Evolutionary conservation across 2,329 filamentous ascomycete genomes (phyloP).

Genomic region (Zymoseptoria ardabiliae): DNA sequence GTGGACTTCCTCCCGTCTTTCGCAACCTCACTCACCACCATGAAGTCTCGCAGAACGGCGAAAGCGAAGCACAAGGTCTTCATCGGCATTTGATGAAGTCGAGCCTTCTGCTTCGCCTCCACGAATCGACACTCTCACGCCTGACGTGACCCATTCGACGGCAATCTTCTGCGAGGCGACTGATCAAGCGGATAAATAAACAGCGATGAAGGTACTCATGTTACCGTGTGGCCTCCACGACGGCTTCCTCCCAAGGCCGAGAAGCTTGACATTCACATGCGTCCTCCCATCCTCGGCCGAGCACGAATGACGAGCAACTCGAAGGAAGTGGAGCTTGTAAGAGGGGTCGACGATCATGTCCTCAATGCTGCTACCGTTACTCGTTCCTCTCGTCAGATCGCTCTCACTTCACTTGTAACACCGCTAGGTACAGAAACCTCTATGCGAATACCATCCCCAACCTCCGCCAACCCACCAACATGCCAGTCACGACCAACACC

Average conservation of each 20-base stretch:
- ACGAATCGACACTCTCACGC: too few relatives aligned
- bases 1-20: too few relatives aligned
- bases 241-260: background rate
- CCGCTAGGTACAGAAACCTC: background rate
- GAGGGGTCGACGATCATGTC: background rate
- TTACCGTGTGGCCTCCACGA: too few relatives aligned
- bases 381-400: background rate
- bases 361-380: background rate
- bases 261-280: background rate
- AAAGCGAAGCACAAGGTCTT: too few relatives aligned
- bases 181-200: too few relatives aligned
- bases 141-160: too few relatives aligned
- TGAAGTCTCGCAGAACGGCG: too few relatives aligned
- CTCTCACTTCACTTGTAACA: background rate
- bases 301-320: background rate
- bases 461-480: background rate
- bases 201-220: too few relatives aligned
- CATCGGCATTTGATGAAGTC: too few relatives aligned
- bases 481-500: constrained; percentile 8
- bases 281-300: background rate
- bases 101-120: too few relatives aligned
- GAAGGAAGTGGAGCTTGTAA: background rate
- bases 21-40: too few relatives aligned
- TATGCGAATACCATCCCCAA: background rate
- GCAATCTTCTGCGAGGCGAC: too few relatives aligned